Percentiles rank a stretch among this genome's conserved stretches.
Evolutionary conservation across 1,284 basidiomycete species (phyloP).

Genomic region (Cutaneotrichosporon cutaneum): DNA sequence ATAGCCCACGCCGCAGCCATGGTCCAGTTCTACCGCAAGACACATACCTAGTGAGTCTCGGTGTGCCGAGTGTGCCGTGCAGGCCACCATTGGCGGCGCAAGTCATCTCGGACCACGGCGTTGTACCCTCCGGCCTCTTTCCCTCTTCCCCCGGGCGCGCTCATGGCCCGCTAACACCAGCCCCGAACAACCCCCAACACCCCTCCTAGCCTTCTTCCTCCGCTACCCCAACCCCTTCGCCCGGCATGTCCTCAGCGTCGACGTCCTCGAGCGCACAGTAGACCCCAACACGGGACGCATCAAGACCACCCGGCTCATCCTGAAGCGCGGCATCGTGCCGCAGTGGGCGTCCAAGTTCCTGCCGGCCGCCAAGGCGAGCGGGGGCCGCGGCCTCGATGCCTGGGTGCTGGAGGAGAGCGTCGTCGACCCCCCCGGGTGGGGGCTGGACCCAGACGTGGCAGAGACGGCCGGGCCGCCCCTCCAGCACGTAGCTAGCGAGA

Average conservation of each 20-base stretch:
- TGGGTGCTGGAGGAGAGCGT: constrained; percentile 92
- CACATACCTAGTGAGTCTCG: constrained; percentile 34
- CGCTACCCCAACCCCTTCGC: constrained; percentile 97
- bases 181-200: constrained; percentile 61
- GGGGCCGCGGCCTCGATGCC: constrained; percentile 59
- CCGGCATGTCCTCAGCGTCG: constrained; percentile 88
- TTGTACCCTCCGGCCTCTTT: neutral
- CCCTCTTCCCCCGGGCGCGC: no score
- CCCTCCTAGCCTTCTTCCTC: constrained; percentile 88
- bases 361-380: constrained; percentile 61
- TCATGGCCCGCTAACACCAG: constrained; percentile 31
- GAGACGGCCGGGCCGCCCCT: neutral
- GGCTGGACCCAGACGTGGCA: constrained; percentile 1
- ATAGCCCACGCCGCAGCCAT: constrained; percentile 21
- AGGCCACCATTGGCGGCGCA: neutral
- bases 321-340: constrained; percentile 86
- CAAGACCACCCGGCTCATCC: constrained; percentile 83
- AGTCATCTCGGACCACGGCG: neutral
- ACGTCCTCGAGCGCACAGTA: constrained; percentile 79
- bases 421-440: constrained; percentile 57
- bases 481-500: neutral
- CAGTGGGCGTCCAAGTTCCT: constrained; percentile 77
- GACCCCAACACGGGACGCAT: constrained; percentile 69
- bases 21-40: constrained; percentile 39
- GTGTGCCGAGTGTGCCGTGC: neutral